Base-by-base conservation (phyloP, 106 monocot genomes). In the Allium sativum region DNA sequence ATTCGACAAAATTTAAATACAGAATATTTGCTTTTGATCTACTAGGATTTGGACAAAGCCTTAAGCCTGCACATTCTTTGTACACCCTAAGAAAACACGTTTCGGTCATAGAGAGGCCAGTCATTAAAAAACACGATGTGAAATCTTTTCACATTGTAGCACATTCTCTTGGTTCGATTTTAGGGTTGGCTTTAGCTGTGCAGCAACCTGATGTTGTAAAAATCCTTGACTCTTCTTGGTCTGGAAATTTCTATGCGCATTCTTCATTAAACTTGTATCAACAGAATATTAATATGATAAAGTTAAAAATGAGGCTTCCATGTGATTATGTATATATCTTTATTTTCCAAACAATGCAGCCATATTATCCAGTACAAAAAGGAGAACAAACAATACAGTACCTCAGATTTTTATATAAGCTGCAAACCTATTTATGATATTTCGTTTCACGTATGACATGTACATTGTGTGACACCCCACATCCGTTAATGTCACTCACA, bases 71-170 rank as follows among this genome's bases (percentile, higher is more conserved):
- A 10, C 90, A 95, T 55, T 95, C 90, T 7, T 69, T 87, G 7
- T 95, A 95, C 84, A 95, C 86, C n/a, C 44, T 95, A 4, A 55
- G 81, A 15, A 90, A 95, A 67, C 94, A 90, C 56, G 67, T 95
- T 4, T 90, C 94, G 0, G 77, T 95, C n/a, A n/a, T n/a, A n/a
- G n/a, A n/a, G n/a, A n/a, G n/a, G n/a, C n/a, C n/a, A n/a, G n/a
- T n/a, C 10, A 44, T 86, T 4, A 66, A 76, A 51, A 74, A 75
- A 0, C 70, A 74, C 69, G 48, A 71, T 3, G 67, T 94, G 40
- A 52, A 71, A 51, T 62, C 60, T 0, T 90, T 90, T 70, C 86
- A 83, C 79, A 74, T 83, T 41, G 89, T 95, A 8, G 94, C 94
- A 0, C 94, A 95, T 46, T 94, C 86, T 0, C 81, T 95, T 12